Percentiles rank a stretch among this genome's conserved stretches.
phyloP scores from a whole-genome alignment of 495 filamentous ascomycete species.

The Bacidia rubella region DNA sequence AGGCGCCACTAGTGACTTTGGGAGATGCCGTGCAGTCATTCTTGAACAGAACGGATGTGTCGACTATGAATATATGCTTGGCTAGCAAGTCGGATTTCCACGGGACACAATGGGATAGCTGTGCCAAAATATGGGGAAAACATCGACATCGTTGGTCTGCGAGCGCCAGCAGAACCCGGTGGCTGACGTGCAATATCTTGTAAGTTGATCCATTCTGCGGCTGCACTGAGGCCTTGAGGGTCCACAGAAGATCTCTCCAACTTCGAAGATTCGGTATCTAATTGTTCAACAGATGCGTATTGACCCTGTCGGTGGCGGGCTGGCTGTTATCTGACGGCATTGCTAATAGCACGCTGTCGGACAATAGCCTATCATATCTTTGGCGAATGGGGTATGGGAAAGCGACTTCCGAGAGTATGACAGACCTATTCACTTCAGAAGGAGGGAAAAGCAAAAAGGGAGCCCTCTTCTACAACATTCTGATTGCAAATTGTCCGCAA shows the following conservation, averaged over 20 bases:
- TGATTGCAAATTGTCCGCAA: conserved; percentile 31
- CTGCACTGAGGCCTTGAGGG: too few species aligned
- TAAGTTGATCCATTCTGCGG: background rate
- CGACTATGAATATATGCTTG: conserved; percentile 24
- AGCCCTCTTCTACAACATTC: conserved; percentile 10
- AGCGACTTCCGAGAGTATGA: background rate
- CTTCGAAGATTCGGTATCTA: too few species aligned
- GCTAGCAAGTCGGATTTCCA: conserved; percentile 14
- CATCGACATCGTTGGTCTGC: conserved; percentile 7
- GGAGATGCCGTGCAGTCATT: conserved; percentile 39
- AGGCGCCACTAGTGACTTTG: conserved; percentile 30
- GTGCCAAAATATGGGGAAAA: conserved; percentile 1
- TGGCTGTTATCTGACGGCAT: background rate
- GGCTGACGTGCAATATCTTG: conserved; percentile 12
- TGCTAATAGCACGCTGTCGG: background rate
- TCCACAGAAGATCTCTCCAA: too few species aligned
- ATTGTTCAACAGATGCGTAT: background rate
- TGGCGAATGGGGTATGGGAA: background rate
- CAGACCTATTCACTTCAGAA: conserved; percentile 3
- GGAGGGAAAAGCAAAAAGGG: conserved; percentile 15
- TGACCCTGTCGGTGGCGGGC: background rate
- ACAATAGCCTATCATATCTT: conserved; percentile 3
- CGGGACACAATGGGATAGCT: conserved; percentile 3
- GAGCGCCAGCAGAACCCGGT: conserved; percentile 11
- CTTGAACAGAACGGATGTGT: conserved; percentile 27